Evolutionary conservation across 148 eudicot species (phyloP).

Genomic region (Persicaria tinctoria): DNA sequence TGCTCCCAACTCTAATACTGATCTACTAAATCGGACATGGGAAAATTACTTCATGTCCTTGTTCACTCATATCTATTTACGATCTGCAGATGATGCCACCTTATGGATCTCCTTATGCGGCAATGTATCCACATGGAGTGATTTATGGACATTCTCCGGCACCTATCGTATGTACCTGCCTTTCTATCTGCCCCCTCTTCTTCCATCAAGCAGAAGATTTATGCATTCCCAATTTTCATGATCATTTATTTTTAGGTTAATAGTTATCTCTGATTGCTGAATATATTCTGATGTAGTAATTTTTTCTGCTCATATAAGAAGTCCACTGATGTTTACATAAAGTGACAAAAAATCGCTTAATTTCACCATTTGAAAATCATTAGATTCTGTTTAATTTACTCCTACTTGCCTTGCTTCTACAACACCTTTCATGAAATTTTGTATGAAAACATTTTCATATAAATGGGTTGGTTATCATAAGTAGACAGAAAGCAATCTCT

Average conservation of each 20-base stretch:
- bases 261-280: neutral
- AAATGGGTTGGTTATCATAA: neutral
- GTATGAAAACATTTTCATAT: neutral
- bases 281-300: neutral
- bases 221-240: neutral
- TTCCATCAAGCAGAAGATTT: neutral
- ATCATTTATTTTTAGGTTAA: neutral
- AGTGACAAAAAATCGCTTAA: neutral
- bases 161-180: constrained; percentile 33
- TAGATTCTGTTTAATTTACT: neutral
- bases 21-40: neutral
- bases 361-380: neutral
- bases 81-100: constrained; percentile 43
- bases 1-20: neutral
- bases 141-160: constrained; percentile 46
- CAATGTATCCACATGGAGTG: constrained; percentile 52
- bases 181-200: neutral
- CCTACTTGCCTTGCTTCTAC: neutral
- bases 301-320: neutral
- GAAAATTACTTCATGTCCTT: neutral
- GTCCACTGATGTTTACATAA: neutral
- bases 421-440: neutral
- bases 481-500: neutral
- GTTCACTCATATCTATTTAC: constrained; percentile 11
- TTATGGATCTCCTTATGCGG: constrained; percentile 52